Evolutionary conservation across 169 alveolate species (phyloP).

Genomic region (Cryptosporidium viatorum): DNA sequence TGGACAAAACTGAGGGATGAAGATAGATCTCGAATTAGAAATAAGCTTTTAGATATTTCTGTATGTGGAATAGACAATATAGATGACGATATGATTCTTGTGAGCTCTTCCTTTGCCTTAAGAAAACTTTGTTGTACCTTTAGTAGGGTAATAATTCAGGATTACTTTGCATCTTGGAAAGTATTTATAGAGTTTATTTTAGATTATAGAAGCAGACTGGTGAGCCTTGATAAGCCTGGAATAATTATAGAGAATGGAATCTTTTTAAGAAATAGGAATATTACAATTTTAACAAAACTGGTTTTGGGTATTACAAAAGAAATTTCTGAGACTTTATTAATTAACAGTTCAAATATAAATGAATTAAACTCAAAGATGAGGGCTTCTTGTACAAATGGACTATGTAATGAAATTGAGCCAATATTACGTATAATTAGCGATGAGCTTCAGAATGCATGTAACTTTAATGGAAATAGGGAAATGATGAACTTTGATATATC

Average conservation of each 20-base stretch:
- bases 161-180: constrained; percentile 25
- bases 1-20: neutral
- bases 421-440: constrained; percentile 10
- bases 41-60: constrained; percentile 20
- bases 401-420: constrained; percentile 30
- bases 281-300: constrained; percentile 12
- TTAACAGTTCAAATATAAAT: neutral
- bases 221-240: neutral
- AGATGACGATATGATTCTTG: neutral
- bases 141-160: constrained; percentile 21
- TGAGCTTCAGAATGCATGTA: constrained; percentile 14
- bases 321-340: constrained; percentile 15
- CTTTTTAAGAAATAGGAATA: neutral
- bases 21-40: constrained; percentile 16
- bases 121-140: constrained; percentile 27
- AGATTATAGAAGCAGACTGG: neutral
- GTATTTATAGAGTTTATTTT: constrained; percentile 9
- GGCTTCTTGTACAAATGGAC: constrained; percentile 26
- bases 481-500: neutral
- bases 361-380: constrained; percentile 29
- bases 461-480: neutral
- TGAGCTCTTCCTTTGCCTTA: neutral
- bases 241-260: neutral
- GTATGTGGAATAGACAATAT: neutral
- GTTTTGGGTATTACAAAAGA: constrained; percentile 42